Conservation (phyloP, 169 alveolate species). For the Plasmodium relictum region DNA sequence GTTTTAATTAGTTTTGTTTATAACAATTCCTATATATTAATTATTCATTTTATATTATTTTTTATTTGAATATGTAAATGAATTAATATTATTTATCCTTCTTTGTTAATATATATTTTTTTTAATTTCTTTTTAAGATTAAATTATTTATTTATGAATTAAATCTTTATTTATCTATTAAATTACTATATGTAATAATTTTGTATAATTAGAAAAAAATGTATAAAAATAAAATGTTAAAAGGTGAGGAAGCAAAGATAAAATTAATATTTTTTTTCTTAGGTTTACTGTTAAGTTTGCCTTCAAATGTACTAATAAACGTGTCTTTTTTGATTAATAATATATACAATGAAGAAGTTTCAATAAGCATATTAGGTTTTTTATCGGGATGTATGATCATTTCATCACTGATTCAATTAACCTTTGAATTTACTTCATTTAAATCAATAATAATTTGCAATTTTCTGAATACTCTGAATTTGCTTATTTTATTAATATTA, state of each 20-base stretch:
- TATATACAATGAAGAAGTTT: slow-evolving; percentile 37
- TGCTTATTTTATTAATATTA: slow-evolving; percentile 5
- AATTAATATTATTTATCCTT: too few species aligned
- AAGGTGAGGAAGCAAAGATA: slow-evolving; percentile 21
- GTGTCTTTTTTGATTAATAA: slow-evolving; percentile 56
- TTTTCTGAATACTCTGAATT: slow-evolving; percentile 8
- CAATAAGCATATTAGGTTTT: slow-evolving; percentile 38
- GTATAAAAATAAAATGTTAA: slow-evolving; percentile 9
- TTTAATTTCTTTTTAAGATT: too few species aligned
- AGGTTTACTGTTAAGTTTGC: slow-evolving; percentile 46
- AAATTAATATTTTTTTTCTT: slow-evolving; percentile 34
- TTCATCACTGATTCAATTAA: slow-evolving; percentile 35
- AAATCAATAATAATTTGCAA: slow-evolving; percentile 33
- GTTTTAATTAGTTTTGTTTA: too few species aligned
- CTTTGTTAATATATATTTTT: too few species aligned
- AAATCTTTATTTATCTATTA: too few species aligned
- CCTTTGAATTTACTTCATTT: slow-evolving; percentile 53
- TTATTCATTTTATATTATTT: too few species aligned
- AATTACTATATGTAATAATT: too few species aligned
- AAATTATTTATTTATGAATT: too few species aligned
- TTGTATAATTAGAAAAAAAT: neutral
- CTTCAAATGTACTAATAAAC: slow-evolving; percentile 42
- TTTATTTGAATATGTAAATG: too few species aligned
- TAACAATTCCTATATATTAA: too few species aligned
- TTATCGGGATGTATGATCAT: slow-evolving; percentile 41